Percentiles rank a stretch among this genome's conserved stretches.
These are phyloP conservation scores for Gaeumannomyces tritici DNA, from an alignment of 2,329 filamentous ascomycete species.

Conservation along the genomic window DNA sequence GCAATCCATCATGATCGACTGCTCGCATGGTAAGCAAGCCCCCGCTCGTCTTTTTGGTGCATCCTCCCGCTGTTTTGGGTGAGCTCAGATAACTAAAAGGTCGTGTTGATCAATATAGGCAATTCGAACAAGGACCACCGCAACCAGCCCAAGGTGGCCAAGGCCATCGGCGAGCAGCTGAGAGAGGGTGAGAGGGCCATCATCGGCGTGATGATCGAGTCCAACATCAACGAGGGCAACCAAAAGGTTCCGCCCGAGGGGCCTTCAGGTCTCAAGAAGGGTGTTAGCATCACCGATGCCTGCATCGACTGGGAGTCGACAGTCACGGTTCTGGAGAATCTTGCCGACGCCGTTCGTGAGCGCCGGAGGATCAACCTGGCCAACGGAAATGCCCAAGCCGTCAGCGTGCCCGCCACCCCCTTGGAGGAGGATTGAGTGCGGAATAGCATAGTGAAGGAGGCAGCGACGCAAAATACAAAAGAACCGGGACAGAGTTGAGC, in stretches of 20 bases:
- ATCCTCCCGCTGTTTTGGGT: too few species aligned
- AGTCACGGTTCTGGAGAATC: conserved; percentile 64
- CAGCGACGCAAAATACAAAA: background rate
- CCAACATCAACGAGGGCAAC: conserved; percentile 85
- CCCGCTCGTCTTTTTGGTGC: background rate
- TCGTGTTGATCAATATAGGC: conserved; percentile 35
- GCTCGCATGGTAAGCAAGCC: conserved; percentile 75
- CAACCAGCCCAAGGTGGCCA: conserved; percentile 91
- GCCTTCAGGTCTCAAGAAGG: conserved; percentile 68
- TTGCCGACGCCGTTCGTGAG: conserved; percentile 73
- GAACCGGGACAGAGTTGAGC: background rate
- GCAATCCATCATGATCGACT: conserved; percentile 90
- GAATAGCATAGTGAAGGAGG: background rate
- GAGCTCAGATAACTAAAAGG: conserved; percentile 6
- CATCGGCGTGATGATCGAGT: conserved; percentile 97
- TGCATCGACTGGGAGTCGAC: conserved; percentile 95
- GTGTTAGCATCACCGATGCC: conserved; percentile 92
- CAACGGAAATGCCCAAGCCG: conserved; percentile 16
- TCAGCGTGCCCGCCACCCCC: conserved; percentile 27
- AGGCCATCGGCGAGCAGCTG: conserved; percentile 73
- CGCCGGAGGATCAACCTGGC: conserved; percentile 48
- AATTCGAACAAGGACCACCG: conserved; percentile 97
- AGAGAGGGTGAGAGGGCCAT: conserved; percentile 80
- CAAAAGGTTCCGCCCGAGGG: conserved; percentile 84
- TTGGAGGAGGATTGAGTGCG: conserved; percentile 38